Evolutionary conservation across 2,329 filamentous ascomycete species (phyloP), one percentile per base, ranked within the genome.

Genomic region (Fusarium pseudocircinatum): DNA sequence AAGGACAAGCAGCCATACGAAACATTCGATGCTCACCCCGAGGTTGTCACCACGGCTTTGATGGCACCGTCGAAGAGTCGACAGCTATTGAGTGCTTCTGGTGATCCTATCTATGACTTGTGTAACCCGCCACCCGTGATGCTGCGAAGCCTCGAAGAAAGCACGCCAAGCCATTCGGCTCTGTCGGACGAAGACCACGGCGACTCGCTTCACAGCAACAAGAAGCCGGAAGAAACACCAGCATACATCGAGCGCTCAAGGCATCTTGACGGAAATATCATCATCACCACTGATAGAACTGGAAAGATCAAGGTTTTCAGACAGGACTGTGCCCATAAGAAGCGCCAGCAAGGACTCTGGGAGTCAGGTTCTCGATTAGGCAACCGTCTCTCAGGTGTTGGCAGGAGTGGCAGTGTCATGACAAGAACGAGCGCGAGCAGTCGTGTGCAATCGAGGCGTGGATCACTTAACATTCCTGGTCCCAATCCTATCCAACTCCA

Each of bases 91-190:
- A 91, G 93, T 57, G 88, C 89, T 20, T 97, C 95, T 0, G 93
- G 94, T 62, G 95, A 99, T 79, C 95, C 96, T 4, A 89, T 99
- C n/a, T 99, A 95, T 81, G 95, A 98, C 77, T 87, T 98, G 2
- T 98, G 96, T 85, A 98, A 98, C 76, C 96, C 96, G 10, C 96
- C 96, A 0, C 95, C 96, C 0, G 91, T 98, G 22, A 95, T 91
- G 12, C 86, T 98, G 24, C 86, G 95, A 69, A 95, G 92, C 73
- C 88, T 91, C 32, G 90, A 92, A 26, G 94, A 96, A 77, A 83
- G 82, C 36, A 83, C 82, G 4, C 79, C 79, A 13, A 88, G 83
- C 62, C 83, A 85, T 63, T 81, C 81, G 5, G 81, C 80, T 5
- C 77, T 84, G 18, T 81, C 81, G 10, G 82, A 84, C 18, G 77